Conservation (phyloP, 179 eudicot genomes). For the Silene noctiflora region DNA sequence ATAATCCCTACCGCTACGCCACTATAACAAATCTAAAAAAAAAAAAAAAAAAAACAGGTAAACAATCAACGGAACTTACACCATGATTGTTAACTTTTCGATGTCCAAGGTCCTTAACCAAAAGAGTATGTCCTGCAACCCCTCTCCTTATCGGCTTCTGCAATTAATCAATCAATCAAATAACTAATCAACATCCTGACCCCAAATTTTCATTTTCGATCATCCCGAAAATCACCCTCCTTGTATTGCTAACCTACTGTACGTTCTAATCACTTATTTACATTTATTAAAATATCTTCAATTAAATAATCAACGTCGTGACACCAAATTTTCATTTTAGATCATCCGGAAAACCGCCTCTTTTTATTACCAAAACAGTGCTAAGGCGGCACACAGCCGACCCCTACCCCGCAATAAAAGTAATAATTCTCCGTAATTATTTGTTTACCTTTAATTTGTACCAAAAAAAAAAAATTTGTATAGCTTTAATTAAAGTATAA, state of each 20-base stretch:
- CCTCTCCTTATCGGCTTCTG: constrained; percentile 90
- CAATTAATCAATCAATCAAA: constrained; percentile 5
- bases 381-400: too few species aligned
- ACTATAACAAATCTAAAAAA: too few species aligned
- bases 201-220: neutral
- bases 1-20: neutral
- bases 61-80: constrained; percentile 30
- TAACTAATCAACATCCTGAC: neutral
- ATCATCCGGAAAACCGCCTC: neutral
- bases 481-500: too few species aligned
- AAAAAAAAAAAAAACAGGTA: too few species aligned
- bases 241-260: too few species aligned
- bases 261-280: too few species aligned
- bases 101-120: constrained; percentile 76
- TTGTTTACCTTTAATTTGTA: too few species aligned
- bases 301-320: neutral
- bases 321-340: neutral
- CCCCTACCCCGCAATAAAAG: too few species aligned
- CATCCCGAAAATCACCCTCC: neutral
- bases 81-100: constrained; percentile 56
- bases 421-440: too few species aligned
- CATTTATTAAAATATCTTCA: too few species aligned
- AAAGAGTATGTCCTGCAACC: constrained; percentile 66
- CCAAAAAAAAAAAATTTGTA: too few species aligned
- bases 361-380: too few species aligned